Evolutionary conservation across 2,329 filamentous ascomycete genomes (phyloP).

Genomic region (Penicillium occitanis): DNA sequence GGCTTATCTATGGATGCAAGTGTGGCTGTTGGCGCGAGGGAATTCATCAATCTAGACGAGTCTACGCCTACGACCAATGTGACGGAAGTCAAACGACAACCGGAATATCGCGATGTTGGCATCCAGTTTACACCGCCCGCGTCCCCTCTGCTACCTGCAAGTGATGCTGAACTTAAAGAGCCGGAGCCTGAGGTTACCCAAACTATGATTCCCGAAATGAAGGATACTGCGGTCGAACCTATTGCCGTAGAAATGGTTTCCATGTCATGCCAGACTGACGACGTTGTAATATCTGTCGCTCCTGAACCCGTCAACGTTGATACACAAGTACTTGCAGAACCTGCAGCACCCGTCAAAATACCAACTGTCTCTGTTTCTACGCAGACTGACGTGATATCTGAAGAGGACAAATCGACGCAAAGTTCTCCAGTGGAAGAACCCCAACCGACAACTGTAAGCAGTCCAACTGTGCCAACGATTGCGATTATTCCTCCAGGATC

Average conservation of each 20-base stretch:
- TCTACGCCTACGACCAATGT: slow-evolving; percentile 38
- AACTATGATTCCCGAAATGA: slow-evolving; percentile 24
- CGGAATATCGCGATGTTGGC: slow-evolving; percentile 70
- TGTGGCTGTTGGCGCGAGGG: slow-evolving; percentile 23
- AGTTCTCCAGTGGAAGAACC: neutral
- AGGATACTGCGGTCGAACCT: slow-evolving; percentile 35
- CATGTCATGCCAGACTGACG: slow-evolving; percentile 45
- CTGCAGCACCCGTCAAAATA: slow-evolving; percentile 18
- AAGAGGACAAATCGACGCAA: neutral
- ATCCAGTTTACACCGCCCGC: slow-evolving; percentile 81
- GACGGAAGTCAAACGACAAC: slow-evolving; percentile 50
- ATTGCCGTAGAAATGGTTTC: slow-evolving; percentile 41
- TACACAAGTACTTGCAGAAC: slow-evolving; percentile 16
- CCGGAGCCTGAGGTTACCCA: neutral
- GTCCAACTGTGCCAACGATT: slow-evolving; percentile 73
- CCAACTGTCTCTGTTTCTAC: slow-evolving; percentile 33
- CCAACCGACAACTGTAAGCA: slow-evolving; percentile 30
- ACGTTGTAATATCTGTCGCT: slow-evolving; percentile 37
- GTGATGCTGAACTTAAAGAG: slow-evolving; percentile 28
- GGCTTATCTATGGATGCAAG: slow-evolving; percentile 42
- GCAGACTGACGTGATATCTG: slow-evolving; percentile 16
- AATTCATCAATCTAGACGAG: neutral
- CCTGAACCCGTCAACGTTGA: slow-evolving; percentile 31
- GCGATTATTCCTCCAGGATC: slow-evolving; percentile 86
- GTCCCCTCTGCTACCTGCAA: slow-evolving; percentile 55